phyloP scores from a whole-genome alignment of 345 rosid genomes.

The Lenwebbia sp. region DNA sequence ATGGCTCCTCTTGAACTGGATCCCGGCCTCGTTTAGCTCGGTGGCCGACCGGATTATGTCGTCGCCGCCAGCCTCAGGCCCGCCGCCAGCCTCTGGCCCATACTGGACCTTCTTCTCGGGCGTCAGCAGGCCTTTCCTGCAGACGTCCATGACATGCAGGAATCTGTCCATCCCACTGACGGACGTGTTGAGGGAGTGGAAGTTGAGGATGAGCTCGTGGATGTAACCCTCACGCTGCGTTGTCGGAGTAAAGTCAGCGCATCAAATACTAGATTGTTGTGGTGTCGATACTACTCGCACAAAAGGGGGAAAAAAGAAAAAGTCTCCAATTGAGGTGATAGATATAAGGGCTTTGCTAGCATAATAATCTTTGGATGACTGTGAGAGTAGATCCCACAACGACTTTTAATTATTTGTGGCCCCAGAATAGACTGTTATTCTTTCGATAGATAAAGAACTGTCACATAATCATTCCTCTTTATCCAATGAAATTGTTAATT shows the following conservation, averaged over 20 bases:
- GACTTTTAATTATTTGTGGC: no score
- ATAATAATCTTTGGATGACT: no score
- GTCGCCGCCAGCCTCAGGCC: not conserved
- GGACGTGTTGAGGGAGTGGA: no score
- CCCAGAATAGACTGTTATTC: no score
- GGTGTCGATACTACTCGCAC: no score
- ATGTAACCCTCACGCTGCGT: not conserved
- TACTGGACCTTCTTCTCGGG: not conserved
- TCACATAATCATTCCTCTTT: no score
- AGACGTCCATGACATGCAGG: conserved; percentile 1
- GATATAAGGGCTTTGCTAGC: not conserved
- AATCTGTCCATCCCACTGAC: not conserved
- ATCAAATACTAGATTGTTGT: no score
- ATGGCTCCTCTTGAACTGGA: not conserved
- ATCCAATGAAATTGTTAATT: not conserved
- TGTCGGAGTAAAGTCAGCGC: not conserved
- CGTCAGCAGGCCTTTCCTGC: not conserved
- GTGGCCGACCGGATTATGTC: not conserved
- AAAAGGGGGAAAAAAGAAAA: no score
- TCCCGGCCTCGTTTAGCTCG: not conserved
- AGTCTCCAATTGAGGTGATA: not conserved
- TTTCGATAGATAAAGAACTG: no score
- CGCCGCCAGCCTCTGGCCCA: not conserved
- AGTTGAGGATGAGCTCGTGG: not conserved
- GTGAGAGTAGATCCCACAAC: no score